phyloP scores from a whole-genome alignment of 1,139 yeast species.

The Blastobotrys illinoisensis region DNA sequence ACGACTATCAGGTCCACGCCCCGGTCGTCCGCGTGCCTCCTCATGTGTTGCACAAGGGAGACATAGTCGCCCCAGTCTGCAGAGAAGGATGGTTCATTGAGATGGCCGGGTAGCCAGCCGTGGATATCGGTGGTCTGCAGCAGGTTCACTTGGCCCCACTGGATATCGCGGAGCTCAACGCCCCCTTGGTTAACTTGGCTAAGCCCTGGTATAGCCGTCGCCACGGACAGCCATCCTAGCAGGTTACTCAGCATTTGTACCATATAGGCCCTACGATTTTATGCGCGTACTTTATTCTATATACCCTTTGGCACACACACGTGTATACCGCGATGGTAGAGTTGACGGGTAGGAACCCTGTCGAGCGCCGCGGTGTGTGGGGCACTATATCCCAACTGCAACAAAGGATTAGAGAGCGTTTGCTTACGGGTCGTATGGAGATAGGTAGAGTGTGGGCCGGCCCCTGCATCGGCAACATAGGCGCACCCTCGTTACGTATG shows the following conservation, averaged over 20 bases:
- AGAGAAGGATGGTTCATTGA: slow-evolving; percentile 64
- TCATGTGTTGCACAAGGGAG: slow-evolving; percentile 56
- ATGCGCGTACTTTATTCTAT: no score
- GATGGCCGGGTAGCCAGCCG: slow-evolving; percentile 84
- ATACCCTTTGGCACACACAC: no score
- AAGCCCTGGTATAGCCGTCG: background rate
- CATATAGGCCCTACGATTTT: no score
- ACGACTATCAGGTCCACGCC: slow-evolving; percentile 64
- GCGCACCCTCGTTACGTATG: no score
- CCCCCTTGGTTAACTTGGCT: background rate
- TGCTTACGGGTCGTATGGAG: no score
- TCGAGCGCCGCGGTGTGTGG: background rate
- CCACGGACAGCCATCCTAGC: background rate
- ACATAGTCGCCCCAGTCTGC: slow-evolving; percentile 94
- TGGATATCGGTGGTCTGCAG: slow-evolving; percentile 95
- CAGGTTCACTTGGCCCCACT: slow-evolving; percentile 71
- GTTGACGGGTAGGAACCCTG: no score
- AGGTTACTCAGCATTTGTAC: background rate
- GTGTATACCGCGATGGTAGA: no score
- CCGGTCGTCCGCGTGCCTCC: slow-evolving; percentile 38
- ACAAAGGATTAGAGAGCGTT: no score
- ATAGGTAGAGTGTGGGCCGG: background rate
- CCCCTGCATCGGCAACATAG: background rate
- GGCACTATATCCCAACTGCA: background rate
- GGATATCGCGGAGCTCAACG: slow-evolving; percentile 41